Percentiles rank a stretch among this genome's conserved stretches.
These are phyloP conservation scores for Murraya koenigii DNA, from an alignment of 345 rosid species.

Conservation along the genomic window DNA sequence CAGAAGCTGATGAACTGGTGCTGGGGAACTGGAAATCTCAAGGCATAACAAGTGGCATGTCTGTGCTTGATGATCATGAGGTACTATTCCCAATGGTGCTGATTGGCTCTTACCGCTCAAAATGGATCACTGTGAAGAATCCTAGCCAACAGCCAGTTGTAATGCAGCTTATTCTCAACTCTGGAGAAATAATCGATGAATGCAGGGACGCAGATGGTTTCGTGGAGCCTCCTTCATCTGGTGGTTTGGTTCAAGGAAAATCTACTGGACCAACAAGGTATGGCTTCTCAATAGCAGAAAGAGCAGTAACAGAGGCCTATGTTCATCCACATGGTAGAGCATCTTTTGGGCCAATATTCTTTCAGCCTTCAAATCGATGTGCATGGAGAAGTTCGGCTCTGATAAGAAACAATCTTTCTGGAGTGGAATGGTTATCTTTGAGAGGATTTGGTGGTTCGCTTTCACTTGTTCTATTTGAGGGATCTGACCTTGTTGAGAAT, in stretches of 20 bases:
- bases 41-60: conserved; percentile 38
- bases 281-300: conserved; percentile 56
- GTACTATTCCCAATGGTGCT: conserved; percentile 46
- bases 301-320: conserved; percentile 48
- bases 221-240: conserved; percentile 25
- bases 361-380: conserved; percentile 63
- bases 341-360: conserved; percentile 60
- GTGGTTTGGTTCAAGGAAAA: conserved; percentile 23
- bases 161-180: conserved; percentile 71
- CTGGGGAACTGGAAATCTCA: conserved; percentile 65
- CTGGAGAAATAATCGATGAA: conserved; percentile 53
- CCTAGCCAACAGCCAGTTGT: conserved; percentile 64
- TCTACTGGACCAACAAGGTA: conserved; percentile 22
- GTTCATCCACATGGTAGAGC: conserved; percentile 52
- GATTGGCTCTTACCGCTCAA: conserved; percentile 43
- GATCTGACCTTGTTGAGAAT: conserved; percentile 46
- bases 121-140: conserved; percentile 65
- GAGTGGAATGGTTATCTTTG: conserved; percentile 74
- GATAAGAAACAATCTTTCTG: conserved; percentile 67
- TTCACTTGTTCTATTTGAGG: conserved; percentile 50
- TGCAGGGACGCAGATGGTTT: conserved; percentile 41
- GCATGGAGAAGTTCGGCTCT: conserved; percentile 69
- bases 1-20: conserved; percentile 49
- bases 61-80: conserved; percentile 59
- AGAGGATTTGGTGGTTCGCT: conserved; percentile 54